Evolutionary conservation across 768 basidiomycete genomes (phyloP).

Genomic region (Mrakia gelida): DNA sequence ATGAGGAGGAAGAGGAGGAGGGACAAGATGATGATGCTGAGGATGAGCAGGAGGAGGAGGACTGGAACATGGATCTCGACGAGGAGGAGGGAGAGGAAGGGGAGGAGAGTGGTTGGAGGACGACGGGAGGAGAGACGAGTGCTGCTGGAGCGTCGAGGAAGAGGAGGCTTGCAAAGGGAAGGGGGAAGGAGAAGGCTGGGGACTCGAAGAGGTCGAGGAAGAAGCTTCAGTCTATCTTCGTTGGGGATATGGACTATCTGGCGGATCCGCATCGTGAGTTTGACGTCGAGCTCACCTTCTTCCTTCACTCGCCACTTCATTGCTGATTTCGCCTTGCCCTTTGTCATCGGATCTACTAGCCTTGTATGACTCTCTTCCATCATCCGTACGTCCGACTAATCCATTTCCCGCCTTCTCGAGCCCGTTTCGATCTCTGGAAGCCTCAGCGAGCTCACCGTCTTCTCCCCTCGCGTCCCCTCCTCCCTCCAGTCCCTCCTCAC

Average conservation of each 20-base stretch:
- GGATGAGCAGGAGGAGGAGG: background rate
- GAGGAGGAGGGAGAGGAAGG: background rate
- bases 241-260: background rate
- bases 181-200: background rate
- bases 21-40: background rate
- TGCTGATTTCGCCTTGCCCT: background rate
- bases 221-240: background rate
- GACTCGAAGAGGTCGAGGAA: background rate
- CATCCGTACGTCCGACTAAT: constrained; percentile 2
- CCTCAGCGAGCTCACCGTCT: background rate
- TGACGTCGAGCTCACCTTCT: background rate
- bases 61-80: background rate
- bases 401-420: too few species aligned
- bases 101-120: background rate
- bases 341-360: background rate
- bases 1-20: background rate
- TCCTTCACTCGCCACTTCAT: background rate
- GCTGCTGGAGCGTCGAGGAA: background rate
- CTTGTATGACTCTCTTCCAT: background rate
- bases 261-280: constrained; percentile 12
- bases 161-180: background rate
- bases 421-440: background rate
- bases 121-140: background rate
- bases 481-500: constrained; percentile 12
- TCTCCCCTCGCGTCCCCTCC: background rate